Conservation (phyloP, 805 yeast genomes). For the Clavispora phyllophila region DNA sequence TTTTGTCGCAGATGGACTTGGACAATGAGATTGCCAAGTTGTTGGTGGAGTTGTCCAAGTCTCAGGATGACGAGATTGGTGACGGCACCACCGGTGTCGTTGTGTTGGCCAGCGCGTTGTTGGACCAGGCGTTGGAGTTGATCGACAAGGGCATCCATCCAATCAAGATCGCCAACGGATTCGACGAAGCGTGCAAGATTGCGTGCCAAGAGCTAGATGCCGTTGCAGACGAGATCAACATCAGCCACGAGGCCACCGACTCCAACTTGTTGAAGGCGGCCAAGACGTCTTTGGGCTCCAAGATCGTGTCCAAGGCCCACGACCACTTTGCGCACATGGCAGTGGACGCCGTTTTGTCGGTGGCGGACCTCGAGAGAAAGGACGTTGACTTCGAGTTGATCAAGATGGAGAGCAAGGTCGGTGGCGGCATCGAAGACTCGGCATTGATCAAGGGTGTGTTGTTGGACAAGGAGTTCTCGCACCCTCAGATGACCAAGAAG, state of each 20-base stretch:
- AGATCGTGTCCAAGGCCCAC: constrained; percentile 90
- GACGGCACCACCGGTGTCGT: constrained; percentile 99
- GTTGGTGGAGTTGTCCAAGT: constrained; percentile 85
- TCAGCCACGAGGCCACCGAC: constrained; percentile 42
- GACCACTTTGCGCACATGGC: constrained; percentile 96
- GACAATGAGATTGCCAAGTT: constrained; percentile 95
- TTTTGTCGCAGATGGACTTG: constrained; percentile 89
- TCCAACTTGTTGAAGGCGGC: constrained; percentile 84
- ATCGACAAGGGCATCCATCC: constrained; percentile 98
- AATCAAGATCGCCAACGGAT: constrained; percentile 93
- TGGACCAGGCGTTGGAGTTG: constrained; percentile 90
- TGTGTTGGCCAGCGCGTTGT: constrained; percentile 87
- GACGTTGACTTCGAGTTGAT: constrained; percentile 97
- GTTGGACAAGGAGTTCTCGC: constrained; percentile 93
- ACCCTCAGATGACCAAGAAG: constrained; percentile 93
- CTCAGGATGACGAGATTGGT: constrained; percentile 98
- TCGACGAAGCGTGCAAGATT: constrained; percentile 91
- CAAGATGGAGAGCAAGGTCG: constrained; percentile 92
- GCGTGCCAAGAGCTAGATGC: constrained; percentile 74
- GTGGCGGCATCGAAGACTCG: constrained; percentile 88
- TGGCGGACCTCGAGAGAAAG: constrained; percentile 85
- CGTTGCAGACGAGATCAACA: constrained; percentile 63
- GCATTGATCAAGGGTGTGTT: constrained; percentile 84
- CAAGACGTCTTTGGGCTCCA: constrained; percentile 89
- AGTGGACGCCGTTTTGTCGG: constrained; percentile 89